Evolutionary conservation across 2,329 filamentous ascomycete genomes (phyloP).

Genomic region (Albophoma yamanashiensis): DNA sequence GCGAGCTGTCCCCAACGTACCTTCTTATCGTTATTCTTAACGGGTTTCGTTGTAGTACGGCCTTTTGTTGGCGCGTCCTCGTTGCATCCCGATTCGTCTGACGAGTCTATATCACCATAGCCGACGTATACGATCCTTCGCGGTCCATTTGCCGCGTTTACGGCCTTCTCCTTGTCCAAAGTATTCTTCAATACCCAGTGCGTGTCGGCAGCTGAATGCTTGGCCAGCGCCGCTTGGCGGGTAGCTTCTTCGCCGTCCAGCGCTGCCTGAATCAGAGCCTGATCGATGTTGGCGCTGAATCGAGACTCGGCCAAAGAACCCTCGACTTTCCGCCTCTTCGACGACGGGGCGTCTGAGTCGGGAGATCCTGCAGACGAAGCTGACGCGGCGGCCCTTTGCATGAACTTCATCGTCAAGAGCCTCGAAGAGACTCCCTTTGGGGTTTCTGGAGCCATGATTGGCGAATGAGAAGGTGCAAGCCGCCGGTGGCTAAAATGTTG

Average conservation of each 20-base stretch:
- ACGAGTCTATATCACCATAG: conserved; percentile 38
- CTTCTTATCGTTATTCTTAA: conserved; percentile 15
- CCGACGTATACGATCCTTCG: conserved; percentile 50
- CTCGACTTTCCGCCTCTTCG: conserved; percentile 52
- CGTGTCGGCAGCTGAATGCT: conserved; percentile 56
- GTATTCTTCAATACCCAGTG: conserved; percentile 61
- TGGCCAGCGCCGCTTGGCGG: conserved; percentile 48
- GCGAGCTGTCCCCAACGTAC: conserved; percentile 11
- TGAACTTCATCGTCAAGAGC: conserved; percentile 93
- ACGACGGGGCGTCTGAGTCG: conserved; percentile 36
- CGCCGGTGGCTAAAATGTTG: background rate
- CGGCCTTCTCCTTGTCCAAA: conserved; percentile 11
- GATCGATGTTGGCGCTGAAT: conserved; percentile 34
- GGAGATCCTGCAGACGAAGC: conserved; percentile 33
- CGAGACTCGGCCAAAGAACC: conserved; percentile 24
- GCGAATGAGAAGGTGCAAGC: background rate
- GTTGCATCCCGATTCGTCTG: conserved; percentile 22
- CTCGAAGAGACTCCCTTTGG: conserved; percentile 71
- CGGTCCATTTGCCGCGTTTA: conserved; percentile 22
- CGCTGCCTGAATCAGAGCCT: conserved; percentile 50
- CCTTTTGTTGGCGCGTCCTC: conserved; percentile 21
- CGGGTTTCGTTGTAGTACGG: conserved; percentile 24
- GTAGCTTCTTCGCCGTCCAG: conserved; percentile 57
- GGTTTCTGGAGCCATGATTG: conserved; percentile 37
- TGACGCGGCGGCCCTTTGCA: conserved; percentile 74